Base-by-base conservation (phyloP, 306 rosid species). In the Cicer pinnatifidum region DNA sequence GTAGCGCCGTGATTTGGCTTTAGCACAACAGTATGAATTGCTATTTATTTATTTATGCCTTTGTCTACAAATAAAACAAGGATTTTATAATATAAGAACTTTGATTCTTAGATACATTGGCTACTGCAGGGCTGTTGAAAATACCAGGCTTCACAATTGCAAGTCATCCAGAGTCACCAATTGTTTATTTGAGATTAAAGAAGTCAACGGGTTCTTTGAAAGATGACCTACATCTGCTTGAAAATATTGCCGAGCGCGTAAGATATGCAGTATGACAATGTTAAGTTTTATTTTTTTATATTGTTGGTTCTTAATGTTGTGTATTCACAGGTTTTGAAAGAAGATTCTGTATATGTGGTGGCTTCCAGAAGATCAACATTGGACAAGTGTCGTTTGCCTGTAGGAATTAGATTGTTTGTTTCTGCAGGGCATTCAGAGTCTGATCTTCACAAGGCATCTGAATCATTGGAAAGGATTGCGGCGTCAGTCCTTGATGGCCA, bases 81-180 rank as follows among this genome's bases (percentile, higher is more conserved):
- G 44, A 4, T 43, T 47, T 6, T 41, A 46, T 70, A 59, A 59
- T 12, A 15, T 77, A 59, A 45, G 71, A 69, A 17, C 33, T 52
- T 69, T 75, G 12, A 75, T 71, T 41, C 65, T 75, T 69, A 53
- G 19, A 62, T 41, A 4, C 81, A 11, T n/a, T 76, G 81, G 81
- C 37, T 64, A 69, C 69, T 88, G 76, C 93, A 95, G 97, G 90
- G 71, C 81, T 95, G 80, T 83, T 90, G 15, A 85, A 83, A 53
- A 20, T 86, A 69, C 81, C 73, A 2, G 92, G 97, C 63, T 84
- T 95, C 69, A 82, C 71, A 69, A 61, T 95, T 28, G 88, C 77
- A 53, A 95, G 99, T 81, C 84, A 85, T 86, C 89, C 86, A 47
- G 96, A 91, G 83, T 90, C 97, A 7, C 99, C 99, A 4, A 86